Evolutionary conservation across 2,329 filamentous ascomycete species (phyloP).

Genomic region (Claviceps sp.): DNA sequence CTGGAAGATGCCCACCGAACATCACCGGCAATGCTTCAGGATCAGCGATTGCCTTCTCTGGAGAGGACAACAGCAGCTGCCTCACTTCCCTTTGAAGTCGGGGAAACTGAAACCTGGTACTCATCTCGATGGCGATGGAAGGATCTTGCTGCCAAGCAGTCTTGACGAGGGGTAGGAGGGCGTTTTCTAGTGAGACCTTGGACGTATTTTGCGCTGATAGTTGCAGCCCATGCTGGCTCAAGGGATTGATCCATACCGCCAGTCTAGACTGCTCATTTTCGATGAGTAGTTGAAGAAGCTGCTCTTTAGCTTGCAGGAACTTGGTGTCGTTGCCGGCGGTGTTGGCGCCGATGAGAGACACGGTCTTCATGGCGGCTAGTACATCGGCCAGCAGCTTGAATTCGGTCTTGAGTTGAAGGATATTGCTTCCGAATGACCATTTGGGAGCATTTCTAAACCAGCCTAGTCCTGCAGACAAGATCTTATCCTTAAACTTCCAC

Average conservation of each 20-base stretch:
- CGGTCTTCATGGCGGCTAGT: constrained; percentile 47
- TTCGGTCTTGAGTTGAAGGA: constrained; percentile 87
- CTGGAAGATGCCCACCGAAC: constrained; percentile 61
- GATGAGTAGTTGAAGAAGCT: constrained; percentile 66
- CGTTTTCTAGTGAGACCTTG: constrained; percentile 27
- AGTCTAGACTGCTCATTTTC: constrained; percentile 76
- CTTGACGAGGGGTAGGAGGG: constrained; percentile 51
- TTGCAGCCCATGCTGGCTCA: constrained; percentile 40
- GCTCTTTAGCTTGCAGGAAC: constrained; percentile 64
- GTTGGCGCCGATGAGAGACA: constrained; percentile 45
- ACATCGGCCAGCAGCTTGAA: constrained; percentile 70
- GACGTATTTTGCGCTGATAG: constrained; percentile 25
- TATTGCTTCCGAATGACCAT: constrained; percentile 94
- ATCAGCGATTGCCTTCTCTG: constrained; percentile 68
- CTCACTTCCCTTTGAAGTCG: constrained; percentile 65
- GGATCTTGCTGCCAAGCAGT: constrained; percentile 82
- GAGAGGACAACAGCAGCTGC: constrained; percentile 66
- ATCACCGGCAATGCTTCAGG: constrained; percentile 74
- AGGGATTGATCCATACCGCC: constrained; percentile 77
- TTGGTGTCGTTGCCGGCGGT: constrained; percentile 42
- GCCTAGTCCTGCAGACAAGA: constrained; percentile 69
- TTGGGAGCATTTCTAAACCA: constrained; percentile 79
- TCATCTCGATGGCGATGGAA: constrained; percentile 74
- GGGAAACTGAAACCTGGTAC: constrained; percentile 62
- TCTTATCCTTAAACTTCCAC: constrained; percentile 78